Evolutionary conservation across 768 basidiomycete genomes (phyloP).

Genomic region (Amanita rimosa): DNA sequence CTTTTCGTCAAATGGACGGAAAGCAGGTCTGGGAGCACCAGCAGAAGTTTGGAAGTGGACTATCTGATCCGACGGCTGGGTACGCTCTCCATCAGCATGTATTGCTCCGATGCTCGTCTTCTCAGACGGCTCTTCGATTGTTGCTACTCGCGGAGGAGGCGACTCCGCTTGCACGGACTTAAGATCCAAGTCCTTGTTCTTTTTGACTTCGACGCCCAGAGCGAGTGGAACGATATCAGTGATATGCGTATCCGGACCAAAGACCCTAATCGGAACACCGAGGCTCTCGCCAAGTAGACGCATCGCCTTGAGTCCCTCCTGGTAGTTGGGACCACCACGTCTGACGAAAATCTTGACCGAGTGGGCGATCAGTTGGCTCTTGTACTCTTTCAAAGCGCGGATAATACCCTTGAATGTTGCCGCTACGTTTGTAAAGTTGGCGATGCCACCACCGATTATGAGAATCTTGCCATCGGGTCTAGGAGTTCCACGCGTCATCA

Average conservation of each 20-base stretch:
- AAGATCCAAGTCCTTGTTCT: conserved; percentile 16
- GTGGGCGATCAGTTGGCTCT: conserved; percentile 71
- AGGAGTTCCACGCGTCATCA: conserved; percentile 85
- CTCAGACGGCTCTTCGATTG: conserved; percentile 11
- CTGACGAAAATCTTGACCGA: conserved; percentile 93
- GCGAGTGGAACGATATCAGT: conserved; percentile 98
- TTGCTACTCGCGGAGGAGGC: conserved; percentile 25
- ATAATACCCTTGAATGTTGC: conserved; percentile 99
- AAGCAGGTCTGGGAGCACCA: conserved; percentile 53
- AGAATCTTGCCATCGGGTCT: conserved; percentile 90
- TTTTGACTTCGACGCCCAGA: conserved; percentile 68
- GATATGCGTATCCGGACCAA: conserved; percentile 97
- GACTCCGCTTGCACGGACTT: conserved; percentile 27
- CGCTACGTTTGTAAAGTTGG: conserved; percentile 99
- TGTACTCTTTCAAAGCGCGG: conserved; percentile 89
- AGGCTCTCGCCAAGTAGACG: conserved; percentile 92
- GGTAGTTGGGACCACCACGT: conserved; percentile 98
- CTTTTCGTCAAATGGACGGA: conserved; percentile 82
- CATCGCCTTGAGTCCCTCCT: conserved; percentile 97
- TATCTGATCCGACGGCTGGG: conserved; percentile 81
- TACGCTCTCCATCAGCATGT: conserved; percentile 68
- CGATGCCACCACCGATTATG: conserved; percentile 99
- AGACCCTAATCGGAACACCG: conserved; percentile 94
- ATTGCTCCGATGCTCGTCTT: conserved; percentile 53
- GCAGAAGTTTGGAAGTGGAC: conserved; percentile 65